Conservation (phyloP, 805 yeast genomes). For the Kodamaea nitidulidarum region DNA sequence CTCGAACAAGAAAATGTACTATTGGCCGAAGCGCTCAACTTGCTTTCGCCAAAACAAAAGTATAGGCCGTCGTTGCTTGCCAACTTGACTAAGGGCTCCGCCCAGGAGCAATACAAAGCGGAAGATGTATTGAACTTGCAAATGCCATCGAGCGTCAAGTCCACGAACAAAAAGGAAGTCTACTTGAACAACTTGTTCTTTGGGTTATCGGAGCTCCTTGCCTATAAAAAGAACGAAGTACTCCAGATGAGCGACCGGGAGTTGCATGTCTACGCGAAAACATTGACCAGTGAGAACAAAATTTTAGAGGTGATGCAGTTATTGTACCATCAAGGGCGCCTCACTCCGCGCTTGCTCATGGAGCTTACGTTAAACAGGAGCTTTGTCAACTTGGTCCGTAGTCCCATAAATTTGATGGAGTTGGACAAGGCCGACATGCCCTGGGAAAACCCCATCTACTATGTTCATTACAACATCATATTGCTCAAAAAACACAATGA, state of each 20-base stretch:
- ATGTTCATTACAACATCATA: constrained; percentile 27
- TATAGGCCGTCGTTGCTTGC: constrained; percentile 33
- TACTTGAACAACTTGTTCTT: constrained; percentile 20
- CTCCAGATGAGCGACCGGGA: constrained; percentile 17
- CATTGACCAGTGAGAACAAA: constrained; percentile 9
- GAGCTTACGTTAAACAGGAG: constrained; percentile 26
- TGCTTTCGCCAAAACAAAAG: constrained; percentile 21
- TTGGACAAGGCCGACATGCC: constrained; percentile 18
- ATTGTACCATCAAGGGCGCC: constrained; percentile 23
- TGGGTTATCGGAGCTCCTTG: constrained; percentile 19
- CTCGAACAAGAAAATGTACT: constrained; percentile 7
- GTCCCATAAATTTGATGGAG: constrained; percentile 19
- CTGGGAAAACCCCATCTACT: constrained; percentile 20
- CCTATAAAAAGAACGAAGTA: constrained; percentile 10
- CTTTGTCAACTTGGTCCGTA: constrained; percentile 10
- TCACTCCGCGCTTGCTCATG: constrained; percentile 23
- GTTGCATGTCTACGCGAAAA: constrained; percentile 17
- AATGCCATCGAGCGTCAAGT: constrained; percentile 1
- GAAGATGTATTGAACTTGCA: constrained; percentile 10
- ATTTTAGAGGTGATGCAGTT: constrained; percentile 16
- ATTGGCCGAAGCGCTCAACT: constrained; percentile 36
- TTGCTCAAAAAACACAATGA: constrained; percentile 36
- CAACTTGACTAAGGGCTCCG: constrained; percentile 32
- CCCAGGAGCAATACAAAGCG: constrained; percentile 23
- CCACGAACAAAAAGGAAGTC: constrained; percentile 2